Base-by-base conservation (phyloP, 805 yeast species). In the Brettanomyces sp. region DNA sequence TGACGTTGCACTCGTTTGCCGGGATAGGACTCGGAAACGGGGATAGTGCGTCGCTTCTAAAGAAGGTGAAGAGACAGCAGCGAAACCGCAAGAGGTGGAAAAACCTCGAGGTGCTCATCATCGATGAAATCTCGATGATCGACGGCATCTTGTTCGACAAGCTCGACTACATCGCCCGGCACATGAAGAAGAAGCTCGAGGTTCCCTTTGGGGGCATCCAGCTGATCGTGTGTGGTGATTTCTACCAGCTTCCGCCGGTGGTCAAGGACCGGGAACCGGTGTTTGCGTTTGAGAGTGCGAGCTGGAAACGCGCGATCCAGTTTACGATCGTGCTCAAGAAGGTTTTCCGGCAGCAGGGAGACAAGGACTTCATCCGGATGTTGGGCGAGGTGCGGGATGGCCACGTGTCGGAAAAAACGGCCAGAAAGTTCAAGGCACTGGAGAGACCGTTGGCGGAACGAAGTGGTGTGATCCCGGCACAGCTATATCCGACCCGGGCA, bases 91-190 rank as follows among this genome's bases (percentile, higher is more conserved):
- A 65, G 14, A 70, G 79, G 46, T 85, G 95, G 95, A 60, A 56
- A 38, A 56, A 58, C 3, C 62, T 77, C 11, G 68, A 70, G 45
- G 91, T 84, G 0, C 65, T 85, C 41, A 73, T 85, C 46, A 73
- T 85, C 42, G 95, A 85, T 66, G 95, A 85, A 55, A 72, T 85
- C 11, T 82, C 89, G 3, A 85, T 85, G 95, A 74, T 85, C 36
- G 87, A 84, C 56, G 90, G 85, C 4, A 70, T 66, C 4, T 65
- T 85, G 13, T 67, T 85, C 38, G 80, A 82, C 54, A 82, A 82
- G 54, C 61, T 85, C 44, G 77, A 84, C 52, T 65, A 61, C 23
- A 73, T 85, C 42, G 90, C 85, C 0, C 69, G 74, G 52, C 63
- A 59, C 22, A 47, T 85, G 7, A 63, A 82, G 35, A 64, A 63